Evolutionary conservation across 768 basidiomycete genomes (phyloP).

Genomic region (Mycena rebaudengoi): DNA sequence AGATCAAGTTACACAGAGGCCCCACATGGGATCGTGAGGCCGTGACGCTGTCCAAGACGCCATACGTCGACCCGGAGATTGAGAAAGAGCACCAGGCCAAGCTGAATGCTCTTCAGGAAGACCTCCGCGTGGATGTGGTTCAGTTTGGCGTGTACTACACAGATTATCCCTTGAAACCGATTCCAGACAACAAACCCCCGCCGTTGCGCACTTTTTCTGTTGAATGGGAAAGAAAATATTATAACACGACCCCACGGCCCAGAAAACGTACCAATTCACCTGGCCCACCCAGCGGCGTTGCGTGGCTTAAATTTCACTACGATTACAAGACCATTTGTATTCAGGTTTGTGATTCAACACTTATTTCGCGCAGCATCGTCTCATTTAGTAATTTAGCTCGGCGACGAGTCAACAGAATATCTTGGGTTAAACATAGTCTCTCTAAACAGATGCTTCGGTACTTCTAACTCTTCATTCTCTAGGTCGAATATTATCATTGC

Average conservation of each 20-base stretch:
- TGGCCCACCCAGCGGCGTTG: constrained; percentile 44
- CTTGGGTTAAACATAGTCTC: constrained; percentile 60
- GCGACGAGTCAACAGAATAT: constrained; percentile 61
- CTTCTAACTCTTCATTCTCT: no score
- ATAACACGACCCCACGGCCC: constrained; percentile 31
- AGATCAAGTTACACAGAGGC: constrained; percentile 43
- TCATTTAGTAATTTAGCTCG: constrained; percentile 55
- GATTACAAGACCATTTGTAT: constrained; percentile 73
- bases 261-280: constrained; percentile 14
- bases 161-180: constrained; percentile 37
- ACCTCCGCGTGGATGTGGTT: constrained; percentile 64
- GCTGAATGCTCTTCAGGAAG: constrained; percentile 51
- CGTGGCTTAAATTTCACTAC: constrained; percentile 69
- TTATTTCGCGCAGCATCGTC: background rate
- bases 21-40: constrained; percentile 6
- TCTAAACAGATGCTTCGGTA: no score
- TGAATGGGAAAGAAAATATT: constrained; percentile 71
- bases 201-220: constrained; percentile 66
- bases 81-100: constrained; percentile 59
- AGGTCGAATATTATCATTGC: background rate
- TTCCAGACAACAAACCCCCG: constrained; percentile 35
- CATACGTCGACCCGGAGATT: constrained; percentile 61
- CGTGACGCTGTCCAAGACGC: constrained; percentile 59
- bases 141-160: constrained; percentile 74
- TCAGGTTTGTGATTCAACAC: constrained; percentile 53